Percentiles rank a stretch among this genome's conserved stretches.
Conservation (phyloP, 495 filamentous ascomycete genomes). For the Cairneyella variabilis region DNA sequence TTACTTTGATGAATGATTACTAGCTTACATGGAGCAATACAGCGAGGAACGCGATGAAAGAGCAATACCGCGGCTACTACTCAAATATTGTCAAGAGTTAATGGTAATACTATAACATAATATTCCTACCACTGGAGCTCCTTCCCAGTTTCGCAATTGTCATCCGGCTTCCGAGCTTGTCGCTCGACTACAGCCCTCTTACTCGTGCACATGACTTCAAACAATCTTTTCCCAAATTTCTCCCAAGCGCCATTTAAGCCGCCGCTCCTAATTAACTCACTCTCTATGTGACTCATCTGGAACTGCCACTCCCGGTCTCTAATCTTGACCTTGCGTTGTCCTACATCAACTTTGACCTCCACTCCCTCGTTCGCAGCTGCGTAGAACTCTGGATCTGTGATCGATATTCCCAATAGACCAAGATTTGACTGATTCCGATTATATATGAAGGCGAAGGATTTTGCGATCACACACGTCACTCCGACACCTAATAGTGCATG, state of each 20-base stretch:
- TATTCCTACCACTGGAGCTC: slow-evolving; percentile 28
- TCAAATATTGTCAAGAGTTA: no score
- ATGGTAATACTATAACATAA: no score
- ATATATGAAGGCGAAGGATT: slow-evolving; percentile 41
- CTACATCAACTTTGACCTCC: slow-evolving; percentile 31
- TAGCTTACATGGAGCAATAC: no score
- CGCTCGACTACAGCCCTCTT: no score
- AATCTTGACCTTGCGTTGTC: slow-evolving; percentile 17
- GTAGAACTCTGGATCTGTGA: slow-evolving; percentile 33
- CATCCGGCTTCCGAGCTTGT: neutral
- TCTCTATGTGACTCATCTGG: slow-evolving; percentile 35
- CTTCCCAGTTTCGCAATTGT: neutral
- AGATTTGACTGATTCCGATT: slow-evolving; percentile 37
- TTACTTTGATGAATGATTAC: no score
- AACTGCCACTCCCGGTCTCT: slow-evolving; percentile 27
- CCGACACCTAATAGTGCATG: slow-evolving; percentile 33
- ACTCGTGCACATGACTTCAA: slow-evolving; percentile 27
- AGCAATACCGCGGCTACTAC: no score
- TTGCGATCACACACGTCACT: slow-evolving; percentile 37
- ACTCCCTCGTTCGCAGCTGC: slow-evolving; percentile 28
- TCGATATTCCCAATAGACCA: slow-evolving; percentile 35
- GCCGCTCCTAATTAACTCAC: slow-evolving; percentile 29
- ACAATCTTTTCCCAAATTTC: slow-evolving; percentile 34
- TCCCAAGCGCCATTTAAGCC: slow-evolving; percentile 32
- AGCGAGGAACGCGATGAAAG: no score